Evolutionary conservation across 2,329 filamentous ascomycete genomes (phyloP).

Genomic region (Colletotrichum sp.): DNA sequence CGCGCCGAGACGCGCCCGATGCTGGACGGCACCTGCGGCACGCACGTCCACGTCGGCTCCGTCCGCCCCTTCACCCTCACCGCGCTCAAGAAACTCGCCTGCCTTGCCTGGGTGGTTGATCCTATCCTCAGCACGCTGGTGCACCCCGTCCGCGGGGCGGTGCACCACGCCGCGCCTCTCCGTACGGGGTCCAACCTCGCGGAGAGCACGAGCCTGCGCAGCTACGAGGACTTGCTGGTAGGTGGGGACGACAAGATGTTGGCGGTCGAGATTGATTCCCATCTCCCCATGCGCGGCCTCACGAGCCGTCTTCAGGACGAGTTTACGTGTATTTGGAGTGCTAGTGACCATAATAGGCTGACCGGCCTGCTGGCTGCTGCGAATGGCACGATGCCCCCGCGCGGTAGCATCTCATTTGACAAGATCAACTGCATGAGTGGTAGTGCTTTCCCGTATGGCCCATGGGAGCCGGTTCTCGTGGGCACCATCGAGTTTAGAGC

Average conservation of each 20-base stretch:
- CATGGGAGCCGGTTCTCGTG: background rate
- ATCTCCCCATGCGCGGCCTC: background rate
- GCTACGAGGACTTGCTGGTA: background rate
- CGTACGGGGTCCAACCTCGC: background rate
- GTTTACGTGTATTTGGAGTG: background rate
- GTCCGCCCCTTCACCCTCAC: background rate
- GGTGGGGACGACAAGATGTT: background rate
- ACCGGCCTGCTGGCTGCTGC: background rate
- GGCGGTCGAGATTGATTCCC: background rate
- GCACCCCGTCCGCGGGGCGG: background rate
- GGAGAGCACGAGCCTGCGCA: background rate
- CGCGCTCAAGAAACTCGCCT: background rate
- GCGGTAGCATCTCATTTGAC: background rate
- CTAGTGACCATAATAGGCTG: background rate
- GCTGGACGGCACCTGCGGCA: background rate
- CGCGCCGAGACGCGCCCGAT: background rate
- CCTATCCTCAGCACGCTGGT: background rate
- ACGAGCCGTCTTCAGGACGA: background rate
- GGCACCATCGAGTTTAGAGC: slow-evolving; percentile 9
- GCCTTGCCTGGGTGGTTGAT: background rate
- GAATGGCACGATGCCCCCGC: background rate
- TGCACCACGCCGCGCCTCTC: background rate
- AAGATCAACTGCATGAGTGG: background rate
- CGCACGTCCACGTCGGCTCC: slow-evolving; percentile 11
- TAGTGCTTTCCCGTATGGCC: background rate